phyloP scores from a whole-genome alignment of 345 rosid species.

The Eucalyptus cloeziana region DNA sequence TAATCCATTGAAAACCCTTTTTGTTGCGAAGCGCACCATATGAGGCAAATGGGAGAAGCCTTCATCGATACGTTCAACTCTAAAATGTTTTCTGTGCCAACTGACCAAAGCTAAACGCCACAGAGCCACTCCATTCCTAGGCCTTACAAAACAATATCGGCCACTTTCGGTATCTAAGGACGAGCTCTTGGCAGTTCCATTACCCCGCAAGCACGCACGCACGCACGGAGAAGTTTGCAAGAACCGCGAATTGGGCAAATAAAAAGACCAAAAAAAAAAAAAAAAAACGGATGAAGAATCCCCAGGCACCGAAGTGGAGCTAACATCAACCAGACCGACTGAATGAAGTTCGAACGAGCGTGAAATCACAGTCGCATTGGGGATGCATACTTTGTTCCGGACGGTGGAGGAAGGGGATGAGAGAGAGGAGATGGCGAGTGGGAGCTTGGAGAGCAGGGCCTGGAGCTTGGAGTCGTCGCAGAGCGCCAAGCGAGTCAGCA shows the following conservation, averaged over 20 bases:
- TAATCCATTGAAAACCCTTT: not conserved
- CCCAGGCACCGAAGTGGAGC: not conserved
- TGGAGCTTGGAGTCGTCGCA: constrained; percentile 80
- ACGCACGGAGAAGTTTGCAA: not conserved
- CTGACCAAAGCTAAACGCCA: not conserved
- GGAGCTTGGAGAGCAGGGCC: constrained; percentile 59
- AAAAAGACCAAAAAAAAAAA: too few species aligned
- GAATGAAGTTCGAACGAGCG: not conserved
- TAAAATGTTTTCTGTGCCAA: not conserved
- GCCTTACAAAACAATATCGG: too few species aligned
- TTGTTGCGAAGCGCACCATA: not conserved
- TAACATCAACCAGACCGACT: not conserved
- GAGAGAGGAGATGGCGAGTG: constrained; percentile 64
- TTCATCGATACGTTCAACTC: not conserved
- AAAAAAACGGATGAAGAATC: not conserved
- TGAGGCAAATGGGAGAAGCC: not conserved
- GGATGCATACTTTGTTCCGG: constrained; percentile 51
- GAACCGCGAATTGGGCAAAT: not conserved
- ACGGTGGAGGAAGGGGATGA: constrained; percentile 48
- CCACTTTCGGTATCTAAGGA: not conserved
- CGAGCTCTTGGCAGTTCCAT: not conserved
- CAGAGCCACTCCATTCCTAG: not conserved
- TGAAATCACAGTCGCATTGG: not conserved
- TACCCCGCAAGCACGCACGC: not conserved
- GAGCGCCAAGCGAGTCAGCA: constrained; percentile 81